These are phyloP conservation scores for Alternaria postmessia DNA, from an alignment of 2,329 filamentous ascomycete species.

Conservation along the genomic window DNA sequence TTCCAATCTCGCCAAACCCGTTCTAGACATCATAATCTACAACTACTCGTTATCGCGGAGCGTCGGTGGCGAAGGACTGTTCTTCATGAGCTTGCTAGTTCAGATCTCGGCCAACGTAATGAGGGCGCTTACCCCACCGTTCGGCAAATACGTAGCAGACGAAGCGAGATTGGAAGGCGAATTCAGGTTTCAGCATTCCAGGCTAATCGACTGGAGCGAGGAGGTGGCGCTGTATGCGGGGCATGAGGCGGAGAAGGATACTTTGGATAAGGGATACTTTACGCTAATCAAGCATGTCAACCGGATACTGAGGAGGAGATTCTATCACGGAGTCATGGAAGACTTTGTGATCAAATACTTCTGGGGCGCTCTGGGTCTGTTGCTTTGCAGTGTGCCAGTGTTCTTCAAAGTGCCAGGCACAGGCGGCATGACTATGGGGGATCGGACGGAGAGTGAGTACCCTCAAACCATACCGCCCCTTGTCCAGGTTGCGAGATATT, in stretches of 20 bases:
- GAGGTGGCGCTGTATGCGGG: slow-evolving; percentile 92
- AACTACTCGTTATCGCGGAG: slow-evolving; percentile 92
- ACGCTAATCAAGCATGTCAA: slow-evolving; percentile 99
- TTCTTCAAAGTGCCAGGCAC: slow-evolving; percentile 88
- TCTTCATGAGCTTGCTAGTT: slow-evolving; percentile 93
- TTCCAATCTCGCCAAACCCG: slow-evolving; percentile 92
- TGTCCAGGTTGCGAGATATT: not conserved
- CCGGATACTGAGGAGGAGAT: slow-evolving; percentile 84
- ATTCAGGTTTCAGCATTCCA: slow-evolving; percentile 93
- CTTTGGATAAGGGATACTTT: slow-evolving; percentile 97
- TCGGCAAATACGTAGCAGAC: slow-evolving; percentile 96
- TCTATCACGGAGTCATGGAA: slow-evolving; percentile 99
- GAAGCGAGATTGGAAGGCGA: slow-evolving; percentile 94
- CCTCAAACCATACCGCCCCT: not conserved
- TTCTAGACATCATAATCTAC: slow-evolving; percentile 96
- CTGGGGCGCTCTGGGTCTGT: slow-evolving; percentile 90
- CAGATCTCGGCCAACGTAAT: slow-evolving; percentile 93
- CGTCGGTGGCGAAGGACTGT: slow-evolving; percentile 94
- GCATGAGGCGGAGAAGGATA: slow-evolving; percentile 94
- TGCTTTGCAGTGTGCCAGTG: slow-evolving; percentile 93
- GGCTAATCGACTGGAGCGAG: slow-evolving; percentile 94
- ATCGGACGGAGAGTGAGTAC: slow-evolving; percentile 67
- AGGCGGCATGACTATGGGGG: slow-evolving; percentile 67
- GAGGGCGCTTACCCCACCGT: slow-evolving; percentile 92
- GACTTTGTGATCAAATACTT: slow-evolving; percentile 99